Evolutionary conservation across 441 rosid species (phyloP), one percentile per base, ranked within the genome.

Genomic region (Geranium incanum): DNA sequence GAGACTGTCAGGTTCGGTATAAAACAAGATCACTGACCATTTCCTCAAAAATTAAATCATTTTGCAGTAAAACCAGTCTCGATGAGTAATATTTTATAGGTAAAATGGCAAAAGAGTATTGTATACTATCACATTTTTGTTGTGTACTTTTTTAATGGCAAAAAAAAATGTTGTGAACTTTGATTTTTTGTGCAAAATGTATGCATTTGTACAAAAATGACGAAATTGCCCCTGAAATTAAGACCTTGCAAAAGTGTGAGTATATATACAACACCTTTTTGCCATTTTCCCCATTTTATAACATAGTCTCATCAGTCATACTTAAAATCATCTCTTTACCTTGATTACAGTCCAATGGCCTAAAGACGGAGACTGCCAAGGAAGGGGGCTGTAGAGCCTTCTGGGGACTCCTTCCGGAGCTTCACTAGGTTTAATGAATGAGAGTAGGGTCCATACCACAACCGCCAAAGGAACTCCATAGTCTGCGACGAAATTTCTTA

Each of bases 381-480:
- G 90, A 66, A 90, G 89, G 45, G 97, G 92, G 70, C 86, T 77
- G 65, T 16, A 74, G 13, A 92, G 82, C 79, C 93, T 85, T 81
- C 98, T 86, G 0, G 98, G 98, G 80, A 92, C 88, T 63, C 86
- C 96, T 37, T 77, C 16, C 36, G 90, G 90, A 76, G 90, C 83
- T 69, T 77, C 62, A 3, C 70, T 71, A 0, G 96, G 93, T 36
- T 78, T 77, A 33, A 72, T 63, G 75, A 78, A 89, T 9, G 98
- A 88, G 71, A 89, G 36, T 62, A 79, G 81, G 2, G 95, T 81
- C 93, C 93, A 92, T 62, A 85, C 36, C 69, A 92, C 75, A 63
- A 92, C 93, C 93, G 86, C 86, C 9, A 88, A 77, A 13, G 95
- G 92, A 74, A 88, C 91, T 67, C 96, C 98, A 68, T 92, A 90